Conservation (phyloP, 352 stramenopile species). For the Globisporangium uncinulatum region DNA sequence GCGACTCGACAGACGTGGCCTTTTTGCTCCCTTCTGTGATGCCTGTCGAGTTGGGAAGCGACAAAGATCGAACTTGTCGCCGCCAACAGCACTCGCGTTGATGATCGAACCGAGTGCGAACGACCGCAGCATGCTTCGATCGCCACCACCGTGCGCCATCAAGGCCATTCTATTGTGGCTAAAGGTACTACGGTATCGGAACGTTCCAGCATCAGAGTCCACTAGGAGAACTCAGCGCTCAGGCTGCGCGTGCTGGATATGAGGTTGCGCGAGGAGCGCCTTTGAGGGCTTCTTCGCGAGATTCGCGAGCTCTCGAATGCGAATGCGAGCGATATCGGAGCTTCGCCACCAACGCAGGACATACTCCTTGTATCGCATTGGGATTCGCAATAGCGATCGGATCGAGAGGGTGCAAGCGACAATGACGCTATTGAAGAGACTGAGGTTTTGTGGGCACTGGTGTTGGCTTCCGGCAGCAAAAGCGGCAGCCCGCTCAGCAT, state of each 20-base stretch:
- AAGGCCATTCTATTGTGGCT: no score
- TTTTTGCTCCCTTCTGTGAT: no score
- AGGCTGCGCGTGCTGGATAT: conserved; percentile 1
- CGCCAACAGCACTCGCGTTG: no score
- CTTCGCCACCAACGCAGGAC: not conserved
- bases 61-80: no score
- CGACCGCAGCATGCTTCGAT: not conserved
- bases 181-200: no score
- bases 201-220: not conserved
- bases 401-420: not conserved
- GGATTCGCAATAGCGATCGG: not conserved
- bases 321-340: conserved; percentile 4
- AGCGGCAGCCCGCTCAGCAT: conserved; percentile 2
- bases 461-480: conserved; percentile 5
- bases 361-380: no score
- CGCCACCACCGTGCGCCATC: not conserved
- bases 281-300: conserved; percentile 3
- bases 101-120: not conserved
- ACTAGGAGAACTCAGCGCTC: not conserved
- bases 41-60: no score
- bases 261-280: no score
- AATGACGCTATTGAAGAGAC: not conserved
- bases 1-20: not conserved
- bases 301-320: conserved; percentile 6
- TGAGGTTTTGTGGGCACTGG: not conserved